Conservation (phyloP, 2,329 filamentous ascomycete genomes). For the Lachnellula hyalina region DNA sequence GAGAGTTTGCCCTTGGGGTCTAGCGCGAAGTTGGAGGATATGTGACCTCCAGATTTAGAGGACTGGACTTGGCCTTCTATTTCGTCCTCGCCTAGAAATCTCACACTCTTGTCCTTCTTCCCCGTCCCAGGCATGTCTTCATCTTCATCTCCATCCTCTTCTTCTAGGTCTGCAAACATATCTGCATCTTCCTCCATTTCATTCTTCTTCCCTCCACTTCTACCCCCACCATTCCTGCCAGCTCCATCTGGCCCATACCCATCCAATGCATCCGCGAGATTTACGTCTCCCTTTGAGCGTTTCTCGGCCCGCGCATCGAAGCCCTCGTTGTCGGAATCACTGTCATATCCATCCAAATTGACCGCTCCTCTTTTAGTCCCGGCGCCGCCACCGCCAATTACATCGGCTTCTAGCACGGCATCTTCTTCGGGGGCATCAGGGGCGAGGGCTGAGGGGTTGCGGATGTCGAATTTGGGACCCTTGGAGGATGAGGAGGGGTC, state of each 20-base stretch:
- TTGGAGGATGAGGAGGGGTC: slow-evolving; percentile 48
- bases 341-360: slow-evolving; percentile 95
- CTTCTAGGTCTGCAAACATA: slow-evolving; percentile 74
- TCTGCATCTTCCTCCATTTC: slow-evolving; percentile 64
- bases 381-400: slow-evolving; percentile 70
- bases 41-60: slow-evolving; percentile 69
- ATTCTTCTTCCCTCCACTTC: slow-evolving; percentile 28
- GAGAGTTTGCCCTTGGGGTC: slow-evolving; percentile 45
- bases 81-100: slow-evolving; percentile 51
- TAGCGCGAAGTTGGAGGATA: slow-evolving; percentile 55
- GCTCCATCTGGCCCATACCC: slow-evolving; percentile 42
- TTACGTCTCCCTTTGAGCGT: slow-evolving; percentile 43
- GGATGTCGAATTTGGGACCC: slow-evolving; percentile 86
- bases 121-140: slow-evolving; percentile 44
- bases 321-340: slow-evolving; percentile 86
- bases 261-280: slow-evolving; percentile 48
- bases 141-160: slow-evolving; percentile 54
- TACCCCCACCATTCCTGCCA: slow-evolving; percentile 9
- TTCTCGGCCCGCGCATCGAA: slow-evolving; percentile 70
- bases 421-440: slow-evolving; percentile 74
- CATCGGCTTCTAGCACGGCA: slow-evolving; percentile 79
- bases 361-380: slow-evolving; percentile 87
- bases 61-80: slow-evolving; percentile 75
- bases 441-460: slow-evolving; percentile 88
- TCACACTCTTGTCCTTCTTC: slow-evolving; percentile 59